Evolutionary conservation across 2,329 filamentous ascomycete genomes (phyloP), one percentile per base, ranked within the genome.

Genomic region (Rutstroemia sp.): DNA sequence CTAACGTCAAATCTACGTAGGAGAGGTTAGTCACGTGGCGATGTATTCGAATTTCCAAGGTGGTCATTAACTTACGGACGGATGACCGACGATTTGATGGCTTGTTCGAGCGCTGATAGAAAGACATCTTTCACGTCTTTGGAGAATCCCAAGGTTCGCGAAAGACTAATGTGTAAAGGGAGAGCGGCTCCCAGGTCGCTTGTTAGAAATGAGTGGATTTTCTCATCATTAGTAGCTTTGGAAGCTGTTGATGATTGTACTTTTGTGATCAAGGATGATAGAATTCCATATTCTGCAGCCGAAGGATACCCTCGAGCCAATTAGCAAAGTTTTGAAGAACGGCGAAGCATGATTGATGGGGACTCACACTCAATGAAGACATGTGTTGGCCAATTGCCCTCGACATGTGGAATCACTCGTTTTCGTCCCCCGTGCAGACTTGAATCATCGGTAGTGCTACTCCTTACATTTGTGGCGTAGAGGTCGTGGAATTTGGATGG

Each of bases 321-420:
- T 68, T 53, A 67, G 65, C 57, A 10, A 49, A 58, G 48, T 42
- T 56, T 39, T 44, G 25, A 44, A 23, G 25, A 53, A 4, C 55
- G 39, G 38, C 14, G 55, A 16, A 56, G n/a, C 17, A 51, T 23
- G 17, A 51, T 46, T 30, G 10, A 51, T 42, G 54, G 54, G 14
- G 52, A 56, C 84, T 73, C 78, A 95, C 94, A 99, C 75, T 97
- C 92, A 56, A 96, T 77, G 70, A 95, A 97, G 47, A 97, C 70
- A 72, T 97, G 92, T 37, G 86, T 90, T 1, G 92, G 90, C 94
- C 94, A 99, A 70, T 91, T 89, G 58, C 94, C 94, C 58, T 84
- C 82, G 25, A 92, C 77, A 72, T 99, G 94, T 23, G 92, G 92
- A 49, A 84, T 88, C 57, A 86, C 81, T 44, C 94, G 82, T 68